Conservation (phyloP, 2,329 filamentous ascomycete genomes). For the Colletotrichum sp. region DNA sequence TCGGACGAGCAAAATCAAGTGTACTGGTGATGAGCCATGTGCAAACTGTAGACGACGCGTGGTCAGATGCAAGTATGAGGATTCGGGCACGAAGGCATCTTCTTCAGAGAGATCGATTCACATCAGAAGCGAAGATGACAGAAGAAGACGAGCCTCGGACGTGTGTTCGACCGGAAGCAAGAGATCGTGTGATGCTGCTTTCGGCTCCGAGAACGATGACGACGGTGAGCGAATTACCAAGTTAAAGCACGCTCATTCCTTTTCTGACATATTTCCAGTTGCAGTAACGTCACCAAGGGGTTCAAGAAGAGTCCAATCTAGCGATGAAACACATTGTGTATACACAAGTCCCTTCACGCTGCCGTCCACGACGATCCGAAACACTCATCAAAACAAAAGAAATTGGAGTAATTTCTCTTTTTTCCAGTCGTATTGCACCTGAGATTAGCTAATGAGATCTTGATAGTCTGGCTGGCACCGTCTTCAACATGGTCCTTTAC, state of each 20-base stretch:
- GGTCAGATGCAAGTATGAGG: conserved; percentile 34
- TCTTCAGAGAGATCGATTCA: conserved; percentile 19
- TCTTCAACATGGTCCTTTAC: conserved; percentile 40
- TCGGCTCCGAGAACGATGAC: neutral
- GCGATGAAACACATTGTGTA: conserved; percentile 12
- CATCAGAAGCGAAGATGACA: neutral
- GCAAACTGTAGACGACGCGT: conserved; percentile 33
- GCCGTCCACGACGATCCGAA: conserved; percentile 32
- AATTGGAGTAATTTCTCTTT: conserved; percentile 37
- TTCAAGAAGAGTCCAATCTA: neutral
- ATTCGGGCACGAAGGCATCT: conserved; percentile 30
- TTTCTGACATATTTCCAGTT: conserved; percentile 13
- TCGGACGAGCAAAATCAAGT: conserved; percentile 39
- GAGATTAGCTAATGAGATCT: neutral
- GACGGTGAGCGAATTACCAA: neutral
- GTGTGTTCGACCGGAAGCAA: neutral
- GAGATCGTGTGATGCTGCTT: neutral
- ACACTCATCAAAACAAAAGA: conserved; percentile 30
- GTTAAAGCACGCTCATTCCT: neutral
- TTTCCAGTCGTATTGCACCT: neutral
- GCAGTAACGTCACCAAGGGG: conserved; percentile 17
- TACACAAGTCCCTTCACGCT: conserved; percentile 33
- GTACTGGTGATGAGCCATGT: conserved; percentile 36
- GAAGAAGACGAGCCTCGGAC: neutral
- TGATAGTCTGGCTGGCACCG: conserved; percentile 33